Percentiles rank a stretch among this genome's conserved stretches.
These are phyloP conservation scores for Gossypium aridum DNA, from an alignment of 441 rosid species.

Conservation along the genomic window DNA sequence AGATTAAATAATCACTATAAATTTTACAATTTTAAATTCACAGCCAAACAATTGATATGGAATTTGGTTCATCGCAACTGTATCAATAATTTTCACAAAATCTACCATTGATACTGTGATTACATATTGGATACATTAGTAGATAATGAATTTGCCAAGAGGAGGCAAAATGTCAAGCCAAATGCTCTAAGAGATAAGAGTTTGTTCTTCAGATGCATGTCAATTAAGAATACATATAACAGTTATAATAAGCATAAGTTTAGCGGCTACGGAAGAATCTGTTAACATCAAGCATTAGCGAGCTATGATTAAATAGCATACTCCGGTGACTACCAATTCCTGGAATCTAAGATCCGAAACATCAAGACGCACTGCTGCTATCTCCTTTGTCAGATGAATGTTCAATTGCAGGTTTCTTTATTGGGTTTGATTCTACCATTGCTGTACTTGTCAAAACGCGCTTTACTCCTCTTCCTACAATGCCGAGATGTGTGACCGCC, in stretches of 20 bases:
- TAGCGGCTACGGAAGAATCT: neutral
- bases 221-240: neutral
- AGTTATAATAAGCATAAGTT: neutral
- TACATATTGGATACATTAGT: neutral
- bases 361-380: conserved; percentile 33
- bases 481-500: conserved; percentile 75
- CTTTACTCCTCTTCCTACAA: conserved; percentile 92
- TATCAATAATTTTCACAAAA: neutral
- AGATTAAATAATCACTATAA: no score
- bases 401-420: conserved; percentile 52
- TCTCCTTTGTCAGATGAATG: conserved; percentile 44
- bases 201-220: neutral
- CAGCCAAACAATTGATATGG: no score
- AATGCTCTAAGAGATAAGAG: neutral
- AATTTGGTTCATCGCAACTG: neutral
- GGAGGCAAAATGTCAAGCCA: neutral
- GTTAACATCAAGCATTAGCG: neutral
- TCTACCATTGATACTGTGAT: neutral
- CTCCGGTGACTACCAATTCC: neutral
- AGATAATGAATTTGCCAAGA: neutral
- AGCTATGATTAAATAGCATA: neutral
- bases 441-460: conserved; percentile 51
- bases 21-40: no score
- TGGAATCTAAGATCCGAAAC: neutral
- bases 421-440: conserved; percentile 41